These are phyloP conservation scores for Pyrenula aspistea DNA, from an alignment of 495 filamentous ascomycete genomes.

Conservation along the genomic window DNA sequence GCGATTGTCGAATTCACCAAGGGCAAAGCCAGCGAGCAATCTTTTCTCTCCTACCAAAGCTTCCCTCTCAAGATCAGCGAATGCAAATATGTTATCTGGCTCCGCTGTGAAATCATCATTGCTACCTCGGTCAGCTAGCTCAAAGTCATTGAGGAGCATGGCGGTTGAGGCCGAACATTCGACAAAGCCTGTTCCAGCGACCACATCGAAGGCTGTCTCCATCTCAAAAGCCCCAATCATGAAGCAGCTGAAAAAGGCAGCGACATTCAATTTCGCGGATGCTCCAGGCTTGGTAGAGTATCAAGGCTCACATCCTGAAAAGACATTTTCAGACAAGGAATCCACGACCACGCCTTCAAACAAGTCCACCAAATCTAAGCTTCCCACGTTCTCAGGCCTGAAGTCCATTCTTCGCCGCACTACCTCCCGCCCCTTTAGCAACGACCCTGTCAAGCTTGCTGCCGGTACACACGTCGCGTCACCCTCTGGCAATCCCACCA, in stretches of 20 bases:
- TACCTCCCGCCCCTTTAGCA: conserved; percentile 40
- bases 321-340: background rate
- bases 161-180: background rate
- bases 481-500: conserved; percentile 30
- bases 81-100: conserved; percentile 25
- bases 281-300: background rate
- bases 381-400: conserved; percentile 31
- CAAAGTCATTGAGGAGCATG: conserved; percentile 5
- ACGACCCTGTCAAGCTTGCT: conserved; percentile 47
- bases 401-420: conserved; percentile 49
- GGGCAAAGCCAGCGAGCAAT: conserved; percentile 26
- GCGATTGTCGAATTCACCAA: conserved; percentile 25
- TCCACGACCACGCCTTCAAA: conserved; percentile 14
- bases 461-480: conserved; percentile 46
- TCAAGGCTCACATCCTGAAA: background rate
- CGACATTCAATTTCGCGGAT: background rate
- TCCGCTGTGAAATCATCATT: conserved; percentile 24
- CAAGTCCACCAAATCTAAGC: conserved; percentile 32
- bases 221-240: background rate
- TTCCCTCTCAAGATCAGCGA: conserved; percentile 35
- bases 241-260: background rate
- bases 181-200: conserved; percentile 27
- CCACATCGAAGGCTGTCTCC: conserved; percentile 29
- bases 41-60: conserved; percentile 71
- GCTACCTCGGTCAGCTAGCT: conserved; percentile 10